Evolutionary conservation across 2,329 filamentous ascomycete genomes (phyloP), one percentile per base, ranked within the genome.

Genomic region (Stagonosporopsis vannaccii): DNA sequence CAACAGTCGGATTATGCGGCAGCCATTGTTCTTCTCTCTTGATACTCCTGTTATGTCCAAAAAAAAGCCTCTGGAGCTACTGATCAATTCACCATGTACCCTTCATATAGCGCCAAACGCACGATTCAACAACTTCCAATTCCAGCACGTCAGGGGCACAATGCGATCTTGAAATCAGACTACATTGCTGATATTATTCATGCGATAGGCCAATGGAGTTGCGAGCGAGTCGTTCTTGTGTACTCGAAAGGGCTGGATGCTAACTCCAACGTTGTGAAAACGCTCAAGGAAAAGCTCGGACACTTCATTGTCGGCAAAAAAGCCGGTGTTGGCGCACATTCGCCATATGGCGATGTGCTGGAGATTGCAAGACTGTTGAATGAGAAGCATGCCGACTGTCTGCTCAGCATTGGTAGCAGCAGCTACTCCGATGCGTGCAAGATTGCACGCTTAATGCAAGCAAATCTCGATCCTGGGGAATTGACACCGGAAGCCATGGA

Each of bases 371-470:
- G 40, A 9, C 39, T 66, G 3, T 41, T 70, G 3, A 44, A 62
- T 6, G 56, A 64, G 28, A 60, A 51, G 13, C 12, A 62, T 2
- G 65, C 65, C 19, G 66, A 70, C 30, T 61, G 56, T 40, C 33
- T 70, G 25, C 53, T 70, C 26, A 67, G 62, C 36, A 58, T 70
- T 28, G 65, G 68, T 22, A 62, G 59, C 22, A 64, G 63, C 45
- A 68, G 62, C 25, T 70, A 68, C 47, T 68, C 66, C 8, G 68
- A 70, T 39, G 66, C 68, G 32, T 63, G 66, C 62, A 70, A 70
- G 49, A 68, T 65, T 37, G 67, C 60, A n/a, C 50, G 65, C 25
- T 45, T 68, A 37, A 62, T 68, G 58, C 58, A 63, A 1, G 35
- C 61, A 2, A 68, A 65, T 25, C 57, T 70, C 3, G 49, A 26